These are phyloP conservation scores for Abrus pulchellus DNA, from an alignment of 306 rosid genomes.

Conservation along the genomic window DNA sequence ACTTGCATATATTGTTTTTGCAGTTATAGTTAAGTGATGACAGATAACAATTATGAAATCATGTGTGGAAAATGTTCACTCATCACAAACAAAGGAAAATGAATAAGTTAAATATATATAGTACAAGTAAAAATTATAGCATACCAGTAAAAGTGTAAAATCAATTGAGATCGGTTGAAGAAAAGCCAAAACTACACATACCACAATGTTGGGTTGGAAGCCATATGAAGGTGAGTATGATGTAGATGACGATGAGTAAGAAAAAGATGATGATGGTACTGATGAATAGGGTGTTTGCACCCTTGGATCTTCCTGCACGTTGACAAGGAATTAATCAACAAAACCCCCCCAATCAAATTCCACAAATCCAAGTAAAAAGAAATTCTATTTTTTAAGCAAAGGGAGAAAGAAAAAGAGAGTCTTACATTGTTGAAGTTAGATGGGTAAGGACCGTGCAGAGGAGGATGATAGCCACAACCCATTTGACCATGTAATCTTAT, in stretches of 20 bases:
- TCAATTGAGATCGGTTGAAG: conserved; percentile 15
- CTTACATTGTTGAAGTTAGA: conserved; percentile 69
- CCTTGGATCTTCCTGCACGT: conserved; percentile 78
- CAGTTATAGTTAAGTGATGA: conserved; percentile 13
- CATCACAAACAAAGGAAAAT: conserved; percentile 19
- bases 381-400: conserved; percentile 13
- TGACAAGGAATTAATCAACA: conserved; percentile 6
- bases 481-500: conserved; percentile 96
- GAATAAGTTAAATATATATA: conserved; percentile 35
- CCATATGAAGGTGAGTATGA: conserved; percentile 76
- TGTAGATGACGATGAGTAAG: conserved; percentile 79
- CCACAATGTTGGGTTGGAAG: conserved; percentile 80
- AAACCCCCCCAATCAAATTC: conserved; percentile 4
- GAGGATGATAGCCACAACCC: conserved; percentile 54
- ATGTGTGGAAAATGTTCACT: conserved; percentile 41
- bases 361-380: not conserved
- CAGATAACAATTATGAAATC: conserved; percentile 38
- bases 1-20: conserved; percentile 33
- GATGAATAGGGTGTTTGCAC: conserved; percentile 75
- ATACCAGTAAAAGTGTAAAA: conserved; percentile 37
- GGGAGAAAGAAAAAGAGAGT: not conserved
- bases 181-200: conserved; percentile 54
- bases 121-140: conserved; percentile 29
- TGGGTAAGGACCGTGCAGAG: conserved; percentile 60
- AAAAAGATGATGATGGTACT: conserved; percentile 74